Evolutionary conservation across 1,284 basidiomycete species (phyloP), one percentile per base, ranked within the genome.

Genomic region (Leccinum huronense): DNA sequence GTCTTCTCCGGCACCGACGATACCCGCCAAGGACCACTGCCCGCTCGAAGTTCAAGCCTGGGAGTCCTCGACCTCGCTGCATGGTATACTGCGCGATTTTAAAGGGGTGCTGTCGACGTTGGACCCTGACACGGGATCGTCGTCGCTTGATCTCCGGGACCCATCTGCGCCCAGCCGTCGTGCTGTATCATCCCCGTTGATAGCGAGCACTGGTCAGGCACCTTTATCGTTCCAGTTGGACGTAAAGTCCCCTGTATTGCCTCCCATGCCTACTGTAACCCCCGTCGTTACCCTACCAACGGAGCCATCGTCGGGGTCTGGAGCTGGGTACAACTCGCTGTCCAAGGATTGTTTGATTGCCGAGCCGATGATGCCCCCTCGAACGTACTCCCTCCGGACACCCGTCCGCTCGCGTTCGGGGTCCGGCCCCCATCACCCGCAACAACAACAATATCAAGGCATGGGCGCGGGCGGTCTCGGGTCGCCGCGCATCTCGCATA

Each of bases 81-180:
- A 80, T 70, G 86, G 85, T 31, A 84, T 92, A 65, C 77, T 91
- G 61, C 83, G 81, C 67, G 86, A 91, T 66, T 87, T 92, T 75
- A 83, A 84, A 76, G 88, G 87, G 63, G 84, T 88, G 75, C 79
- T 91, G 59, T 84, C 83, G 64, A 82, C 86, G 66, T 77, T 90
- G 64, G 89, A 88, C 67, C 80, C 85, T 55, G 79, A 81, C 45
- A 80, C 83, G 51, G 73, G 77, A 33, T 78, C 73, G 1, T 75
- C 83, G 58, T 69, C 78, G 27, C 76, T 90, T 65, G 86, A 87
- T 71, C 82, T 91, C 61, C 80, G 78, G 63, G 86, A 89, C 73
- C 88, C 88, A 23, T 83, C 85, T 7, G 84, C 82, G 3, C 82
- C 87, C 61, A 76, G 80, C 42, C 82, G 82, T 65, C 80, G 81